Evolutionary conservation across 164 flowering plant species (phyloP).

Genomic region (Tetrastigma voinierianum): DNA sequence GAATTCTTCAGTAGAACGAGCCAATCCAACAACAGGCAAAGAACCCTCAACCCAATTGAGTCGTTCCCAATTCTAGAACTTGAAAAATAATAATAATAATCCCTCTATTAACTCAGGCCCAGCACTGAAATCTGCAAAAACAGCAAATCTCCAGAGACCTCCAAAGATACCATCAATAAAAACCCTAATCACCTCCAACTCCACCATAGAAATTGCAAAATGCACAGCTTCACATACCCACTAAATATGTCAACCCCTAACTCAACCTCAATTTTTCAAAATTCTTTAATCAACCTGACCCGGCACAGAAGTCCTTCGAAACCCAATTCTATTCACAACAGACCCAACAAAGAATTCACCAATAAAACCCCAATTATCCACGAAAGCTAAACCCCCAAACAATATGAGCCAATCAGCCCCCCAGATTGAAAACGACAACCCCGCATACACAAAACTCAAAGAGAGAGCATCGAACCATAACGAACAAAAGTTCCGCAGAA

Average conservation of each 20-base stretch:
- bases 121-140: conserved; percentile 5
- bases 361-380: neutral
- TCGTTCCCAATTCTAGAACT: neutral
- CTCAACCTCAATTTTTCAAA: no score
- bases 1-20: conserved; percentile 4
- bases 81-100: neutral
- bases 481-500: no score
- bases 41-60: neutral
- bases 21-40: neutral
- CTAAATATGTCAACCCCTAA: neutral
- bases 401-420: neutral
- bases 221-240: neutral
- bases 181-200: conserved; percentile 17
- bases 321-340: no score
- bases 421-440: neutral
- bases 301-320: no score
- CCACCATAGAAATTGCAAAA: conserved; percentile 7
- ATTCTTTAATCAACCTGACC: no score
- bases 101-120: conserved; percentile 7
- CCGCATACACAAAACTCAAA: neutral
- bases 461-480: no score
- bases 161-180: conserved; percentile 14
- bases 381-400: neutral
- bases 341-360: no score
- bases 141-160: conserved; percentile 10